Base-by-base conservation (phyloP, 257 asterid genomes). In the Capsicum chinense region DNA sequence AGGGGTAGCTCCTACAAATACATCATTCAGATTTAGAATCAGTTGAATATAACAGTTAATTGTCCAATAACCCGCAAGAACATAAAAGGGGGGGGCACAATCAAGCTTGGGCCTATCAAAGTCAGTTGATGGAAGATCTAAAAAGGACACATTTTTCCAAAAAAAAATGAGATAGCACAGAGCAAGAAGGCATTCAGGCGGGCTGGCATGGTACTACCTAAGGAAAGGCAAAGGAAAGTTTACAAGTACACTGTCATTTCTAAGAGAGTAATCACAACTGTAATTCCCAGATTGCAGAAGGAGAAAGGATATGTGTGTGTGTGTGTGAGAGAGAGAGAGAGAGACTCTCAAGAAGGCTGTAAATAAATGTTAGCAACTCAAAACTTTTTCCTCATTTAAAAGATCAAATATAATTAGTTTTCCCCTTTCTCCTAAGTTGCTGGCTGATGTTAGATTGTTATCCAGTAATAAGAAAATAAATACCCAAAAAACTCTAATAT, bases 21-120 rank as follows among this genome's bases (percentile, higher is more conserved):
- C 80, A 73, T 7, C 47, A 52, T 52, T 52, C 63, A 76, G 60
- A 76, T 76, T 52, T 50, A 76, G 47, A 76, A 26, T 76, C 44
- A 48, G 48, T 21, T 76, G 48, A 52, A 21, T 50, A 76, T 13
- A 52, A 33, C 81, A 52, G 26, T 50, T 26, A 52, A 50, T 74
- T 21, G 48, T 74, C 80, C 47, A 74, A 54, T 21, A 50, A 52
- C 63, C 64, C 26, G 5, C 47, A 76, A 26, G 48, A 76, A 52
- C 33, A 33, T 2, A 26, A 26, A 76, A 54, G 64, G 42, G 33
- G 3, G 3, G 3, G 54, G 39, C 16, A 44, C 33, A 42, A 37
- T 42, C 56, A 69, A 16, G 35, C 42, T 69, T 69, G 56, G 56
- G 56, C 56, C 42, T 69, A 69, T 42, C 52, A 39, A 16, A 8